Evolutionary conservation across 2,329 filamentous ascomycete genomes (phyloP).

Genomic region (Botryotinia calthae): DNA sequence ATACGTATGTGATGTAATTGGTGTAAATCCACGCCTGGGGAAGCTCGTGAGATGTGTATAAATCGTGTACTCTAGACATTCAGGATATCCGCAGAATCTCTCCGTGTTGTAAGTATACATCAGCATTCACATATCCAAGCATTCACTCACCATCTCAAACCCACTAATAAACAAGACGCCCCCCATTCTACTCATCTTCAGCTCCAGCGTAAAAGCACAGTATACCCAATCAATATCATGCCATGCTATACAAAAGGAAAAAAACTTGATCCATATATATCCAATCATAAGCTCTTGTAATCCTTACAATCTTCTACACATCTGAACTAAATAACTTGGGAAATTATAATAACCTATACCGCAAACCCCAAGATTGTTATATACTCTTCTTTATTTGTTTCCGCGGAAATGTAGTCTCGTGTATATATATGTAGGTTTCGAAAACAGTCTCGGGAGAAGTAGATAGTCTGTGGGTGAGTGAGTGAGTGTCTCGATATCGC

Average conservation of each 20-base stretch:
- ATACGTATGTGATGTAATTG: background rate
- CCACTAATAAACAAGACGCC: fast-evolving
- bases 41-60: background rate
- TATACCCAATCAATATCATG: too few relatives aligned
- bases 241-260: too few relatives aligned
- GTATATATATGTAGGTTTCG: background rate
- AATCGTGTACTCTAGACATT: background rate
- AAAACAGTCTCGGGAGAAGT: too few relatives aligned
- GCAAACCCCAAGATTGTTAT: too few relatives aligned
- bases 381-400: background rate
- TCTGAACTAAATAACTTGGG: too few relatives aligned
- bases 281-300: too few relatives aligned
- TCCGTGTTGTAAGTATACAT: background rate
- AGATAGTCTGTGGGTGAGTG: too few relatives aligned
- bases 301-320: too few relatives aligned
- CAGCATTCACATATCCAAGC: too few relatives aligned
- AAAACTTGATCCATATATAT: background rate
- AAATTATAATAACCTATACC: too few relatives aligned
- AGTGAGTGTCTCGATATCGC: background rate
- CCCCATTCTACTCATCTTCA: fast-evolving
- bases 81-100: fast-evolving
- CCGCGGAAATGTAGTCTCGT: background rate
- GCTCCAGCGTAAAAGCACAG: fast-evolving
- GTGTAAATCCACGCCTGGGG: background rate
- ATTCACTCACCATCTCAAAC: background rate